Conservation (phyloP, 768 basidiomycete genomes). For the Rubroboletus satanas region DNA sequence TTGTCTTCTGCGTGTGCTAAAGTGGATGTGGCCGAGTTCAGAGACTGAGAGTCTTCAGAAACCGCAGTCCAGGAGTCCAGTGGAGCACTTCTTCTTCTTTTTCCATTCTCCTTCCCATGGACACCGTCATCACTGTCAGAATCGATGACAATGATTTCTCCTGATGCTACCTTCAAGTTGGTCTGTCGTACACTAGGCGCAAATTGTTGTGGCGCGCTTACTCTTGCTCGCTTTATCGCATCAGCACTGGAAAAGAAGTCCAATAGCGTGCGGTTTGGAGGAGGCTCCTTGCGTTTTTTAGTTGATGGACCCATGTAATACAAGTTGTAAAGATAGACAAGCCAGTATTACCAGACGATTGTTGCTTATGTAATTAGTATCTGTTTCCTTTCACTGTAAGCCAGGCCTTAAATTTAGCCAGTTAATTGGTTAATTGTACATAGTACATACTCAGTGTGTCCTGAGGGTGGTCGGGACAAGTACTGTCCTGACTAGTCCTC, state of each 20-base stretch:
- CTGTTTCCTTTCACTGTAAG: no score
- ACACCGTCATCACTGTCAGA: conserved; percentile 49
- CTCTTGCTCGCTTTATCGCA: conserved; percentile 20
- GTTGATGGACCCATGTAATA: conserved; percentile 35
- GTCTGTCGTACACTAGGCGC: background rate
- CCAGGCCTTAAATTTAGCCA: no score
- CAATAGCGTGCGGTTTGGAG: conserved; percentile 39
- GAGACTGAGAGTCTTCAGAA: background rate
- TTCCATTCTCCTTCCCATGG: background rate
- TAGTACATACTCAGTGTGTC: no score
- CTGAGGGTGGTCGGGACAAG: no score
- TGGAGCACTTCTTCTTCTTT: background rate
- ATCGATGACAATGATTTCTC: conserved; percentile 59
- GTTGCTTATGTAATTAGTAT: background rate
- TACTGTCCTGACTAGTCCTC: no score
- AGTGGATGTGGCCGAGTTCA: background rate
- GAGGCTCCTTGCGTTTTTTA: conserved; percentile 33
- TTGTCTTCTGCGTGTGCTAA: background rate
- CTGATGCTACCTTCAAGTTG: background rate
- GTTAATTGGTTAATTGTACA: no score
- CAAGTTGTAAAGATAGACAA: background rate
- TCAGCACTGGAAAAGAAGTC: conserved; percentile 41
- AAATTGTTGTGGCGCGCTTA: conserved; percentile 2
- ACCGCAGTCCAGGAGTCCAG: background rate
- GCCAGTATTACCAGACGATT: background rate